These are phyloP conservation scores for Solanum okadae DNA, from an alignment of 257 asterid species.

Conservation along the genomic window DNA sequence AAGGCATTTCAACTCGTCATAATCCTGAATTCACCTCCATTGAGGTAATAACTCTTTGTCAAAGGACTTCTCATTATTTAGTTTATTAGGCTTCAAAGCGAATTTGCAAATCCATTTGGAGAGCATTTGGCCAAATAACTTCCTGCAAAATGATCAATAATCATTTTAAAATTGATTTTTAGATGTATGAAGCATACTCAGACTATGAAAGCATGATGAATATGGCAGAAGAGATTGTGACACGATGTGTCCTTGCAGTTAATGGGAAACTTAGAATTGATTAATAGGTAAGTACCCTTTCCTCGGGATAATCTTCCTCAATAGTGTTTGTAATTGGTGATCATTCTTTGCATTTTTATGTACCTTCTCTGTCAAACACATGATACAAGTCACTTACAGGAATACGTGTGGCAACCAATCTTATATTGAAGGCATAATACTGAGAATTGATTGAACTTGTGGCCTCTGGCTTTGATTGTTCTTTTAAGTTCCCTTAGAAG, in stretches of 20 bases:
- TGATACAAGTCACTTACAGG: background rate
- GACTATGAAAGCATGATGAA: constrained; percentile 96
- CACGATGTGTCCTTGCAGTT: constrained; percentile 69
- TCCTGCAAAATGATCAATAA: background rate
- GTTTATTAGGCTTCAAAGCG: background rate
- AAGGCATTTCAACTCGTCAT: constrained; percentile 96
- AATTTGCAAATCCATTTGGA: background rate
- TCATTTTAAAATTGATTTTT: constrained; percentile 1
- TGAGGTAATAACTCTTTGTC: constrained; percentile 45
- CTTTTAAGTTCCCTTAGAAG: background rate
- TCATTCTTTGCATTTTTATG: background rate
- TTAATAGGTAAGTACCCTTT: constrained; percentile 54
- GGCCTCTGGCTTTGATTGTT: background rate
- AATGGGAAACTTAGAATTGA: constrained; percentile 64
- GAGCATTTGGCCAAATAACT: background rate
- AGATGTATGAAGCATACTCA: constrained; percentile 97
- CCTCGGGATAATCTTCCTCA: background rate
- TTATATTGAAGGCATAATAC: background rate
- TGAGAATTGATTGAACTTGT: background rate
- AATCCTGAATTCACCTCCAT: constrained; percentile 97
- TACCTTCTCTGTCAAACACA: background rate
- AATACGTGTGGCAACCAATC: background rate
- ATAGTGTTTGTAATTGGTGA: background rate
- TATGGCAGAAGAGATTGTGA: constrained; percentile 61
- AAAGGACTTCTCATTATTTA: background rate